Base-by-base conservation (phyloP, 306 rosid species). In the Bauhinia variegata region DNA sequence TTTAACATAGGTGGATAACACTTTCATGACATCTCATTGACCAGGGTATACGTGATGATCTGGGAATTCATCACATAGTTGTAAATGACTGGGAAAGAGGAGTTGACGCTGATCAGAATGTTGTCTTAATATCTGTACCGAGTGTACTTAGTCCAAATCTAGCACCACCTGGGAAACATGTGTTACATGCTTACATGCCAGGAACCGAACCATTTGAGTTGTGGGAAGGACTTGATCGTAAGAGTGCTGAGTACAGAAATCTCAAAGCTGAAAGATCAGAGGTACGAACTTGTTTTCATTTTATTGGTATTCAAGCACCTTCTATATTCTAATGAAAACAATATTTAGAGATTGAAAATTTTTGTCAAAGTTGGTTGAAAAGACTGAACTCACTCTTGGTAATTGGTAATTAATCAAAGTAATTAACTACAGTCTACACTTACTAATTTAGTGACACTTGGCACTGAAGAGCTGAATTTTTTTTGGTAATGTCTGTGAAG, bases 41-140 rank as follows among this genome's bases (percentile, higher is more conserved):
- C 60, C 87, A 89, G 96, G 90, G 69, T 14, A 77, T 86, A 65
- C 81, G 78, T 0, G 44, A 78, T 54, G 96, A 89, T 75, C 63
- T 92, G 70, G 96, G 96, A 56, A 87, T 92, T 76, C 98, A 92
- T 86, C 96, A 92, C 72, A 86, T 92, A 73, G 96, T 89, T 69
- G 96, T 92, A 33, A 89, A 92, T 60, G 96, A 92, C 56, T 92
- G 98, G 98, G 72, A 77, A 36, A 86, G 96, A 80, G 96, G 98
- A 67, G 96, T 92, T 33, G 98, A 92, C 76, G 95, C 96, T 0
- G 96, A 89, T 64, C 96, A 89, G 80, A 92, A 92, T 67, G 98
- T 92, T 59, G 98, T 92, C 68, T 65, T 92, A 82, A 87, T 92
- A 80, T 92, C 96, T 6, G 79, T 92, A 39, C 98, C 98, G 0